Conservation (phyloP, 2,329 filamentous ascomycete species). For the Fusarium poae region DNA sequence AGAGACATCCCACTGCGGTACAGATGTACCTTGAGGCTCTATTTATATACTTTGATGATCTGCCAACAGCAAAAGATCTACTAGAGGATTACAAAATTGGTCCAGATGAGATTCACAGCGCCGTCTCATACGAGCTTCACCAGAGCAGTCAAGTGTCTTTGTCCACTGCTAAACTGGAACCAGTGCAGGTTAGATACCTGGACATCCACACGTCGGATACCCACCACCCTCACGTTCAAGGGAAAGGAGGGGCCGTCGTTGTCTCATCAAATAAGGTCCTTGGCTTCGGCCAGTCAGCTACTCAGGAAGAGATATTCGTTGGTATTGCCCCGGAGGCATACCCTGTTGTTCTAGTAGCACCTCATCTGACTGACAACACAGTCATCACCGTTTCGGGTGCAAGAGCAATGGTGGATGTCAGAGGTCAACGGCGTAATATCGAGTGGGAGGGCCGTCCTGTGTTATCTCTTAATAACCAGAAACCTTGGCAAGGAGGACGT, state of each 20-base stretch:
- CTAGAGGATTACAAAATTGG: not conserved
- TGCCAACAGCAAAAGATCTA: constrained; percentile 19
- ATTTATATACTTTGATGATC: constrained; percentile 48
- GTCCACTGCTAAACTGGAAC: constrained; percentile 14
- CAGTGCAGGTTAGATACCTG: constrained; percentile 34
- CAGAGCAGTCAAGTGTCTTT: not conserved
- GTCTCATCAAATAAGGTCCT: constrained; percentile 54
- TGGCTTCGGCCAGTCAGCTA: constrained; percentile 55
- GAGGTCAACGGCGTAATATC: constrained; percentile 50
- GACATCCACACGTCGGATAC: constrained; percentile 46
- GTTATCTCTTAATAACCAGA: not conserved
- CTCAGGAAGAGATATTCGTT: constrained; percentile 55
- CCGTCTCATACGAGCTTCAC: constrained; percentile 45
- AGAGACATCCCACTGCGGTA: constrained; percentile 50
- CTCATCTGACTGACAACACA: constrained; percentile 46
- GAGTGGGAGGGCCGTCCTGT: constrained; percentile 32
- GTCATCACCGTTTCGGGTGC: constrained; percentile 49
- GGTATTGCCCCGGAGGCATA: constrained; percentile 54
- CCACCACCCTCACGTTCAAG: constrained; percentile 43
- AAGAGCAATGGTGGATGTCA: constrained; percentile 49
- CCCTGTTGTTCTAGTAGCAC: constrained; percentile 53
- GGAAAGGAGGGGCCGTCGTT: constrained; percentile 47
- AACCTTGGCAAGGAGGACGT: constrained; percentile 43
- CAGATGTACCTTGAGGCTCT: constrained; percentile 51
- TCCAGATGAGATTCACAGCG: rapidly evolving